Percentiles rank a stretch among this genome's conserved stretches.
These are phyloP conservation scores for Dactylellina drechsleri DNA, from an alignment of 2,329 filamentous ascomycete species.

Conservation along the genomic window DNA sequence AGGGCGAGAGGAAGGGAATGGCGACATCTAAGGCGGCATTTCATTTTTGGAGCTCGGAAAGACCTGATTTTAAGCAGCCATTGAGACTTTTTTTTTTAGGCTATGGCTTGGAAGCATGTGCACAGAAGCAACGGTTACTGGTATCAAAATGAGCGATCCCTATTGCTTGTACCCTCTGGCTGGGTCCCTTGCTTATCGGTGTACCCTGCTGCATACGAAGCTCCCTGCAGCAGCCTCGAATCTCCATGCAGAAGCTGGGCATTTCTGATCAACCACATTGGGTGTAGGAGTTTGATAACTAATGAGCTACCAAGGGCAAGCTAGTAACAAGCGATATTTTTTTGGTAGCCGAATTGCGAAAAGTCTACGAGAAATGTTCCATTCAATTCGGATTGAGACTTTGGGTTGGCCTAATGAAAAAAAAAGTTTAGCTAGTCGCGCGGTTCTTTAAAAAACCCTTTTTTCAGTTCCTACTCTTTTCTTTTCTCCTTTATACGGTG, in stretches of 20 bases:
- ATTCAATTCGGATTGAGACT: neutral
- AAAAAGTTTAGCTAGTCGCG: conserved; percentile 21
- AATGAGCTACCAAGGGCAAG: conserved; percentile 5
- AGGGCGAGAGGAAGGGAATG: conserved; percentile 42
- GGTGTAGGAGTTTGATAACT: conserved; percentile 19
- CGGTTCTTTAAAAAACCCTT: conserved; percentile 18
- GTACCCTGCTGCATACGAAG: conserved; percentile 24
- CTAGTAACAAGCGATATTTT: conserved; percentile 28
- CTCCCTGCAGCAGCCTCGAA: conserved; percentile 25
- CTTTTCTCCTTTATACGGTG: conserved; percentile 20
- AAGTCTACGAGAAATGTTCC: conserved; percentile 46
- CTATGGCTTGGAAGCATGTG: conserved; percentile 16
- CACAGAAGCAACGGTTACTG: conserved; percentile 11
- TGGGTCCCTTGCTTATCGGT: conserved; percentile 55
- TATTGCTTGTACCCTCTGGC: conserved; percentile 27
- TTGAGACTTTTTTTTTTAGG: conserved; percentile 1
- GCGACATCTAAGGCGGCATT: conserved; percentile 28
- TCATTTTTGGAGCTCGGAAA: conserved; percentile 32
- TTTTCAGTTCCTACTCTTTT: conserved; percentile 3
- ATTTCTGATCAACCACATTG: neutral
- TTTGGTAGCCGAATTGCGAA: conserved; percentile 54
- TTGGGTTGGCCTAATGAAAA: conserved; percentile 2
- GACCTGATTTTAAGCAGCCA: neutral
- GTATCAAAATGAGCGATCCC: conserved; percentile 23
- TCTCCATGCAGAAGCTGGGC: conserved; percentile 21